Evolutionary conservation across 306 rosid species (phyloP).

Genomic region (Rosa chinensis): DNA sequence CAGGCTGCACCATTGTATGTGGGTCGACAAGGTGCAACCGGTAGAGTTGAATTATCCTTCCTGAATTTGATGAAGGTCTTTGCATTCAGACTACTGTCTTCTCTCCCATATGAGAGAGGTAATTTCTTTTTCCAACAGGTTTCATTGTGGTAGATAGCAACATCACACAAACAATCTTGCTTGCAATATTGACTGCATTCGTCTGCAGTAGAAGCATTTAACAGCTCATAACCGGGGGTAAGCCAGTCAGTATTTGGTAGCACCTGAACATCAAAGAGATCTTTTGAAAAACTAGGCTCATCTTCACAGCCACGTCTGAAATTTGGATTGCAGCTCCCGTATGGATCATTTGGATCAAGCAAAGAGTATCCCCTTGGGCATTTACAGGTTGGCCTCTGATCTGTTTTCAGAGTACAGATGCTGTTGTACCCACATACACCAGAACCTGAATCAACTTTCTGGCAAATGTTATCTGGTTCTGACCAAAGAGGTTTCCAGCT

Average conservation of each 20-base stretch:
- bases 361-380: conserved; percentile 21
- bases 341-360: conserved; percentile 14
- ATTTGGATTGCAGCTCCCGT: conserved; percentile 26
- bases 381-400: conserved; percentile 29
- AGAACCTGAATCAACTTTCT: not conserved
- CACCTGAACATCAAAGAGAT: conserved; percentile 20
- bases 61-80: too few relatives aligned
- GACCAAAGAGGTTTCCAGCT: conserved; percentile 17
- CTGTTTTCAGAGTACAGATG: conserved; percentile 29
- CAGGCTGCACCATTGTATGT: too few relatives aligned
- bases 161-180: conserved; percentile 38
- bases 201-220: conserved; percentile 10
- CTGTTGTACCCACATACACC: conserved; percentile 53
- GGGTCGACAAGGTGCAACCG: too few relatives aligned
- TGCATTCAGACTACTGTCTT: too few relatives aligned
- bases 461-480: conserved; percentile 11
- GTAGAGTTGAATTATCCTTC: too few relatives aligned
- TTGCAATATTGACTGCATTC: conserved; percentile 30
- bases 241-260: conserved; percentile 34
- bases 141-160: not conserved
- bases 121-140: conserved; percentile 45
- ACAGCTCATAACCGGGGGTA: conserved; percentile 5
- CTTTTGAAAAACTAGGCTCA: not conserved
- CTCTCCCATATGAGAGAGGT: conserved; percentile 44
- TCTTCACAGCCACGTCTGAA: conserved; percentile 28